phyloP scores from a whole-genome alignment of 805 yeast species.

The Candida sithepensis region DNA sequence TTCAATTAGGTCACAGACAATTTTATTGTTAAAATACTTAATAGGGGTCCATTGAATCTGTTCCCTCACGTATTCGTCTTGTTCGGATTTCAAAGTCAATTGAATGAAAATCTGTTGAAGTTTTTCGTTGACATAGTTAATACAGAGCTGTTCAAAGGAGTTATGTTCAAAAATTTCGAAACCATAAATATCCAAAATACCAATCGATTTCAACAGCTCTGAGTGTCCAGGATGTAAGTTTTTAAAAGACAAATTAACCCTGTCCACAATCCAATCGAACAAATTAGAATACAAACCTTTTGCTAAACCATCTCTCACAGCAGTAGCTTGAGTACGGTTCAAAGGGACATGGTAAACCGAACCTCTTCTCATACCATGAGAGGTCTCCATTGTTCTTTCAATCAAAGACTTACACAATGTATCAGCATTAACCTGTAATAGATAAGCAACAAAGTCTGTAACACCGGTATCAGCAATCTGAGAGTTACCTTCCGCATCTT shows the following conservation, averaged over 20 bases:
- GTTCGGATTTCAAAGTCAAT: slow-evolving; percentile 92
- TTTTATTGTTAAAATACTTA: slow-evolving; percentile 90
- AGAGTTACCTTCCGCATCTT: slow-evolving; percentile 85
- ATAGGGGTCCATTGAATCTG: slow-evolving; percentile 97
- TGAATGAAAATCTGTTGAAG: slow-evolving; percentile 95
- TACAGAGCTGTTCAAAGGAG: slow-evolving; percentile 92
- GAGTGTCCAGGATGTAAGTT: slow-evolving; percentile 11
- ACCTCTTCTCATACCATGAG: slow-evolving; percentile 86
- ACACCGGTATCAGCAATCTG: slow-evolving; percentile 80
- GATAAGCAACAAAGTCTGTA: slow-evolving; percentile 91
- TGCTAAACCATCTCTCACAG: slow-evolving; percentile 93
- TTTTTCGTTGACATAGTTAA: slow-evolving; percentile 93
- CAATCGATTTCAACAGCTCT: slow-evolving; percentile 58
- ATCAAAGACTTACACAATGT: slow-evolving; percentile 63
- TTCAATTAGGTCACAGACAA: slow-evolving; percentile 95
- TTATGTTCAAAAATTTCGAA: slow-evolving; percentile 94
- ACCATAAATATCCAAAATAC: slow-evolving; percentile 93
- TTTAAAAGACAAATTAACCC: slow-evolving; percentile 79
- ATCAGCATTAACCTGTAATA: slow-evolving; percentile 74
- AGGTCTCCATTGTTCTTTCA: slow-evolving; percentile 84
- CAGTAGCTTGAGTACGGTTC: slow-evolving; percentile 87
- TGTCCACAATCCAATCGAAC: slow-evolving; percentile 93
- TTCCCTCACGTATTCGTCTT: slow-evolving; percentile 94
- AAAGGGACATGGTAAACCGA: slow-evolving; percentile 93
- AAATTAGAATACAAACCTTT: slow-evolving; percentile 89